Evolutionary conservation across 2,329 filamentous ascomycete species (phyloP), one percentile per base, ranked within the genome.

Genomic region (Penicillium concentricum): DNA sequence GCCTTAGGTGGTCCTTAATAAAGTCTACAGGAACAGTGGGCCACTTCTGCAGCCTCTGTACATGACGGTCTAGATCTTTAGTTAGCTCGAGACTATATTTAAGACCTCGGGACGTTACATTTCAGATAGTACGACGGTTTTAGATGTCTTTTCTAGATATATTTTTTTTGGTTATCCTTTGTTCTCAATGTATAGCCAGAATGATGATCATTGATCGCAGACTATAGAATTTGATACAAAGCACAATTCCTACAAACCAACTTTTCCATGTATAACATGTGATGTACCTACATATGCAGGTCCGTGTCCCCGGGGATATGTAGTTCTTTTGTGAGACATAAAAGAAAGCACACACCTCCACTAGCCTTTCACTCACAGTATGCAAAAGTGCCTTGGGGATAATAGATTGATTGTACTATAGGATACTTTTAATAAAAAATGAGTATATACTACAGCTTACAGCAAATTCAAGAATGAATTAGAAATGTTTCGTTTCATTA

Each of bases 401-500:
- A 28, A 28, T 18, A 28, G 5, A 30, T 18, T 28, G 24, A 12
- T n/a, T n/a, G n/a, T n/a, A n/a, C n/a, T n/a, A n/a, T n/a, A n/a
- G n/a, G n/a, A n/a, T n/a, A n/a, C n/a, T n/a, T n/a, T n/a, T n/a
- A n/a, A n/a, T n/a, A n/a, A n/a, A n/a, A n/a, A n/a, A n/a, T n/a
- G n/a, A n/a, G n/a, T n/a, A n/a, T 30, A 30, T 26, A 26, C 24
- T 26, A 52, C 20, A 9, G 26, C 18, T 7, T 54, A 54, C 45
- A 32, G 24, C 15, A 13, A 13, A 18, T 7, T 44, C 2, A 7
- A 37, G 51, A 12, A 39, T 57, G 37, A 66, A 66, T 59, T 54
- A 51, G 42, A 63, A 65, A 54, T 66, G 49, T 63, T 61, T 62
- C 57, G 55, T 58, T 67, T 67, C 64, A 66, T 67, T 67, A 67